A percentile compares a stretch with the other conserved stretches of the same genome.
Evolutionary conservation across 805 yeast species (phyloP).

Genomic region (Gaillardinia entomophila): DNA sequence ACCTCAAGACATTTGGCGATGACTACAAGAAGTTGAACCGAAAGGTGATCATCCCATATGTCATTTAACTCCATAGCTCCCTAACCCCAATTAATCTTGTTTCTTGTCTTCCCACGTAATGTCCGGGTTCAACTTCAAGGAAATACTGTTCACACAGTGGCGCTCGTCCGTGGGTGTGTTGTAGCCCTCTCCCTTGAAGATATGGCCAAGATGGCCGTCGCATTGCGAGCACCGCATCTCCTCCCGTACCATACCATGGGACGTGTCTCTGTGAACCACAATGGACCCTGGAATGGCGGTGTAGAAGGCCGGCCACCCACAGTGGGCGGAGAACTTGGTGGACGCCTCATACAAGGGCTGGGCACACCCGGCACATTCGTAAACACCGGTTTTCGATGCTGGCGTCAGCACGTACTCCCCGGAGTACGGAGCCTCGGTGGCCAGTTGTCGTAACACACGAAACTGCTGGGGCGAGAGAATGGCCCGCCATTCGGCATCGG

Average conservation of each 20-base stretch:
- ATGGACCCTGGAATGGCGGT: slow-evolving; percentile 83
- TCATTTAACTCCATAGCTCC: slow-evolving; percentile 34
- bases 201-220: slow-evolving; percentile 94
- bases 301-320: slow-evolving; percentile 99
- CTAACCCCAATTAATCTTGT: not conserved
- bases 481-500: slow-evolving; percentile 75
- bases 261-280: slow-evolving; percentile 49
- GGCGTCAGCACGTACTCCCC: slow-evolving; percentile 57
- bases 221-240: slow-evolving; percentile 88
- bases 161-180: slow-evolving; percentile 83
- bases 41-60: slow-evolving; percentile 65
- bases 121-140: slow-evolving; percentile 52
- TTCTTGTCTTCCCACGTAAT: not conserved
- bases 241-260: slow-evolving; percentile 74
- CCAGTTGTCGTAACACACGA: slow-evolving; percentile 66
- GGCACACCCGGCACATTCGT: slow-evolving; percentile 82
- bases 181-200: slow-evolving; percentile 91
- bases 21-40: slow-evolving; percentile 77
- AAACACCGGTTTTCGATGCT: slow-evolving; percentile 52
- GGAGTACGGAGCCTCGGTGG: slow-evolving; percentile 62
- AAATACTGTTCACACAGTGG: slow-evolving; percentile 89
- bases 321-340: slow-evolving; percentile 82
- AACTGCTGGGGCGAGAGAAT: slow-evolving; percentile 71
- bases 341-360: slow-evolving; percentile 72
- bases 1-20: slow-evolving; percentile 63